A percentile compares a stretch with the other conserved stretches of the same genome.
Evolutionary conservation across 441 rosid species (phyloP).

Genomic region (Macaranga tanarius): DNA sequence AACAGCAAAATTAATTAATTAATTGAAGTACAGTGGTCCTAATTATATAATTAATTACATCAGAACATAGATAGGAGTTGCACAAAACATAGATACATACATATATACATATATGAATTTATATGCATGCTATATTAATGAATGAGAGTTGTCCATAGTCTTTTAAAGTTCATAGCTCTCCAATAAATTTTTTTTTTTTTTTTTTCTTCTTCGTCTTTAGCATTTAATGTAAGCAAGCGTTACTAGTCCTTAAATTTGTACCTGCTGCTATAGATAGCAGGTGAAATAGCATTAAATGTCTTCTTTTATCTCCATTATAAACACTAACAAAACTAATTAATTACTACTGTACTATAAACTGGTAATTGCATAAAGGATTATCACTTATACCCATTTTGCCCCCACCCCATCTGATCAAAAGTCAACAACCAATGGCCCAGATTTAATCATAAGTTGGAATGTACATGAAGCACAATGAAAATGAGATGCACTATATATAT

Average conservation of each 20-base stretch:
- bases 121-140: neutral
- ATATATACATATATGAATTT: too few relatives aligned
- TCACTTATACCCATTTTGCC: neutral
- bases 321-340: neutral
- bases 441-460: neutral
- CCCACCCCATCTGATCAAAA: neutral
- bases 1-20: neutral
- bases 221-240: constrained; percentile 27
- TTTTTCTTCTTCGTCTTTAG: neutral
- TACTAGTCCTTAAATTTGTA: constrained; percentile 11
- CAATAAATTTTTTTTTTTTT: neutral
- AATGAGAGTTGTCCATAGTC: constrained; percentile 18
- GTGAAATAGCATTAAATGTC: constrained; percentile 27
- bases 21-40: too few relatives aligned
- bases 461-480: neutral
- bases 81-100: too few relatives aligned
- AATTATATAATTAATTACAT: too few relatives aligned
- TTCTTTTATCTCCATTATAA: constrained; percentile 4
- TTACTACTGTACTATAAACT: neutral
- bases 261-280: constrained; percentile 10
- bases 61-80: neutral
- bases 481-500: neutral
- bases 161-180: neutral
- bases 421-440: constrained; percentile 8
- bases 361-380: neutral